Evolutionary conservation across 164 flowering plant species (phyloP).

Genomic region (Aristolochia fimbriata): DNA sequence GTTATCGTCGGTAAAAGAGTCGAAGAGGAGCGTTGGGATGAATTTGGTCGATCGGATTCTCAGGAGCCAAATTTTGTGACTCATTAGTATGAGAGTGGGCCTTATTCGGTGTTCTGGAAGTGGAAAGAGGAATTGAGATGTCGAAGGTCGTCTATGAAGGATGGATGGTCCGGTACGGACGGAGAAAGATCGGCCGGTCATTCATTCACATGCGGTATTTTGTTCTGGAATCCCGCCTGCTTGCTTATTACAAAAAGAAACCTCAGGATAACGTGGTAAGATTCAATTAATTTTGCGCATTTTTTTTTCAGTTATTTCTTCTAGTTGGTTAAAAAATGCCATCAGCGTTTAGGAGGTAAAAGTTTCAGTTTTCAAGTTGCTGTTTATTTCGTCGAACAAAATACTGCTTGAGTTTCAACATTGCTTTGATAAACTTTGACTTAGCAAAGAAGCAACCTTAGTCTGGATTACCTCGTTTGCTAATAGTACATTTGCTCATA

Average conservation of each 20-base stretch:
- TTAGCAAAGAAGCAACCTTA: background rate
- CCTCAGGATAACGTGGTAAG: conserved; percentile 91
- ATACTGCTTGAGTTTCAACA: too few relatives aligned
- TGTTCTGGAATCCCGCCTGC: conserved; percentile 79
- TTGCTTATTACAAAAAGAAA: conserved; percentile 93
- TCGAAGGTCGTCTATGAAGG: conserved; percentile 93
- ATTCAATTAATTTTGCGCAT: background rate
- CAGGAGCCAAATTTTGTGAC: background rate
- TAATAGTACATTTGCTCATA: background rate
- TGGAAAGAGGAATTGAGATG: conserved; percentile 11
- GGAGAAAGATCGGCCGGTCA: conserved; percentile 96
- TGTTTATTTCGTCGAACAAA: background rate
- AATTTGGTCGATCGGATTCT: background rate
- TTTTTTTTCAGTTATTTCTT: background rate
- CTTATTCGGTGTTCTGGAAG: too few relatives aligned
- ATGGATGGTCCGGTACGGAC: conserved; percentile 97
- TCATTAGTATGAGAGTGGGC: too few relatives aligned
- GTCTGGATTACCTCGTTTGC: background rate
- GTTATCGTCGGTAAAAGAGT: background rate
- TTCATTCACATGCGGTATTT: conserved; percentile 94
- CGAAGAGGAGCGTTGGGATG: background rate
- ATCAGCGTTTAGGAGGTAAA: background rate
- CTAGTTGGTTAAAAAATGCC: background rate
- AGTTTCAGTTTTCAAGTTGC: background rate
- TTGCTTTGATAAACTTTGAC: background rate